Conservation (phyloP, 75 land plant species). For the Isoetes taiwanensis region DNA sequence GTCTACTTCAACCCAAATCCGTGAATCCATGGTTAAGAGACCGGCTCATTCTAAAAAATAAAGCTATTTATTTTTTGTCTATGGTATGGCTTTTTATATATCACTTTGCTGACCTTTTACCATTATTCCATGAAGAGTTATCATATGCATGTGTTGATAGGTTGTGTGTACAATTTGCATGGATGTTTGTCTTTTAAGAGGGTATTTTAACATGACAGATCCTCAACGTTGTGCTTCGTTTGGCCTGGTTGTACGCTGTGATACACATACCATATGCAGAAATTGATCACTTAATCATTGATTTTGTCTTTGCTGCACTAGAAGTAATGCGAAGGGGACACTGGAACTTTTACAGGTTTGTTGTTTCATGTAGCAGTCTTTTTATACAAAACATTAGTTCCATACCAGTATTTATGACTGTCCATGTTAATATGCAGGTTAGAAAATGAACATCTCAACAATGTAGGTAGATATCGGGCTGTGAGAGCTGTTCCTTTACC, state of each 20-base stretch:
- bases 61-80: slow-evolving; percentile 14
- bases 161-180: no score
- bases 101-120: no score
- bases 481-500: slow-evolving; percentile 45
- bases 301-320: slow-evolving; percentile 57
- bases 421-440: slow-evolving; percentile 34
- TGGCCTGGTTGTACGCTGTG: slow-evolving; percentile 75
- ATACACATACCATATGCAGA: slow-evolving; percentile 28
- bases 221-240: slow-evolving; percentile 55
- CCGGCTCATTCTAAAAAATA: slow-evolving; percentile 17
- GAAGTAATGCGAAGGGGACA: slow-evolving; percentile 84
- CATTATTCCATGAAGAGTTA: no score
- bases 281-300: slow-evolving; percentile 34
- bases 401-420: not conserved
- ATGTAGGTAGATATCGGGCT: slow-evolving; percentile 42
- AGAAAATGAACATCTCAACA: slow-evolving; percentile 59
- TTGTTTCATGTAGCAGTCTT: no score
- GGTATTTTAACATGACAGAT: no score
- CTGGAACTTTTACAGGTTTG: slow-evolving; percentile 91
- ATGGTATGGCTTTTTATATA: slow-evolving; percentile 21
- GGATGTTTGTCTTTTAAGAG: not conserved
- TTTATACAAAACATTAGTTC: no score
- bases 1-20: slow-evolving; percentile 22
- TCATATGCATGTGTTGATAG: no score
- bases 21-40: slow-evolving; percentile 27